Conservation (phyloP, 2,329 filamentous ascomycete species). For the Trichoderma sp. region DNA sequence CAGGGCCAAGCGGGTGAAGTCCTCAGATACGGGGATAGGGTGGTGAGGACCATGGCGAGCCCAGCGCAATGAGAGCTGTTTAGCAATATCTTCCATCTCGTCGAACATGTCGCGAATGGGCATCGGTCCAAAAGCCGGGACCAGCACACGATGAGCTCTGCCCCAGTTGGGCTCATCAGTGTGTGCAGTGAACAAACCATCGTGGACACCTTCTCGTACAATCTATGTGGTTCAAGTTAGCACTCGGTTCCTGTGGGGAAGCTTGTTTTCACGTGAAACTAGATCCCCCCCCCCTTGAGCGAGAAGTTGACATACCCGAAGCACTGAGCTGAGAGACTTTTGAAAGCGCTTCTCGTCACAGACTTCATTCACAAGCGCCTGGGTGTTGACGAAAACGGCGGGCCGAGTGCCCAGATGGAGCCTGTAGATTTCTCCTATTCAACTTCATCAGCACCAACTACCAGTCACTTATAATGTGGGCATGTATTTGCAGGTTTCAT, state of each 20-base stretch:
- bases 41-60: slow-evolving; percentile 62
- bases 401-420: slow-evolving; percentile 55
- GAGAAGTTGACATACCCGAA: slow-evolving; percentile 44
- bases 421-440: slow-evolving; percentile 62
- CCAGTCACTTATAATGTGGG: background rate
- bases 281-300: background rate
- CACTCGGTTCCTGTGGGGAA: background rate
- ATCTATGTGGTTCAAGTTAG: slow-evolving; percentile 39
- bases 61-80: slow-evolving; percentile 70
- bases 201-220: slow-evolving; percentile 63
- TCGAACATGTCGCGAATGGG: slow-evolving; percentile 70
- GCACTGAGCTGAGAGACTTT: slow-evolving; percentile 57
- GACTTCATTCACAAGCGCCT: slow-evolving; percentile 63
- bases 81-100: slow-evolving; percentile 70
- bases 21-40: slow-evolving; percentile 64
- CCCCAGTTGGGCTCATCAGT: slow-evolving; percentile 65
- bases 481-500: background rate
- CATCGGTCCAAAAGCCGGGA: slow-evolving; percentile 71
- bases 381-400: slow-evolving; percentile 55
- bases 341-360: slow-evolving; percentile 69
- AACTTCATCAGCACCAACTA: background rate
- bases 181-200: slow-evolving; percentile 68
- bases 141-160: slow-evolving; percentile 66
- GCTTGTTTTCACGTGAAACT: background rate
- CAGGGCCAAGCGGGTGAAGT: slow-evolving; percentile 73